Conservation (phyloP, 1,139 yeast species). For the Suhomyces maxii region DNA sequence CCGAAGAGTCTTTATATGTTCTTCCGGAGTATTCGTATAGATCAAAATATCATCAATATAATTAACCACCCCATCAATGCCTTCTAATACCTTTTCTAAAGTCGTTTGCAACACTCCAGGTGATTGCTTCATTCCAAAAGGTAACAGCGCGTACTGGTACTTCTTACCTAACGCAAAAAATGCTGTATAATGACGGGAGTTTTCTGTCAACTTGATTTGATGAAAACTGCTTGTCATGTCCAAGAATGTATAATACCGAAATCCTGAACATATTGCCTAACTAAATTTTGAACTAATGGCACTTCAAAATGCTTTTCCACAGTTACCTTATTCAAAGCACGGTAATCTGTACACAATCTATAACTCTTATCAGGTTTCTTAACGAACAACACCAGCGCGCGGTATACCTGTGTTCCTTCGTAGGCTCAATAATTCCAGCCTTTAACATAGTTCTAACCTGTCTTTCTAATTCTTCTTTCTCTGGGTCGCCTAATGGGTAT, state of each 20-base stretch:
- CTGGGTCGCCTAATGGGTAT: not conserved
- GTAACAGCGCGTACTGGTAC: not conserved
- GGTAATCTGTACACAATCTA: not conserved
- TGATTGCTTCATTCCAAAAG: not conserved
- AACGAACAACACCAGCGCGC: not conserved
- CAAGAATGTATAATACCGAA: not conserved
- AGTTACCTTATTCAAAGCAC: not conserved
- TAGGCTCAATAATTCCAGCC: not conserved
- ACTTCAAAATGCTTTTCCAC: not conserved
- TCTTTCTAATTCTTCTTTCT: not conserved
- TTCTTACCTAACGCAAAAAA: not conserved
- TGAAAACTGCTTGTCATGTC: not conserved
- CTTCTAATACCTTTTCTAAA: not conserved
- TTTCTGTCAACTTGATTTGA: not conserved
- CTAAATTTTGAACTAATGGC: not conserved
- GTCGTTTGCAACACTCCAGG: not conserved
- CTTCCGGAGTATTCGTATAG: not conserved
- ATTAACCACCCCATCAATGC: not conserved
- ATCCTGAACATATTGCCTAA: not conserved
- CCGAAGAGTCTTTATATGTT: not conserved
- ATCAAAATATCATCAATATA: not conserved
- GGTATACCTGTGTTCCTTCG: not conserved
- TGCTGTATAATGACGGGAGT: not conserved
- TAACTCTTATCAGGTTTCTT: not conserved
- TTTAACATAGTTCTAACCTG: not conserved